These are phyloP conservation scores for Wallacemonas rigidus DNA, from an alignment of 208 protist species.

Conservation along the genomic window DNA sequence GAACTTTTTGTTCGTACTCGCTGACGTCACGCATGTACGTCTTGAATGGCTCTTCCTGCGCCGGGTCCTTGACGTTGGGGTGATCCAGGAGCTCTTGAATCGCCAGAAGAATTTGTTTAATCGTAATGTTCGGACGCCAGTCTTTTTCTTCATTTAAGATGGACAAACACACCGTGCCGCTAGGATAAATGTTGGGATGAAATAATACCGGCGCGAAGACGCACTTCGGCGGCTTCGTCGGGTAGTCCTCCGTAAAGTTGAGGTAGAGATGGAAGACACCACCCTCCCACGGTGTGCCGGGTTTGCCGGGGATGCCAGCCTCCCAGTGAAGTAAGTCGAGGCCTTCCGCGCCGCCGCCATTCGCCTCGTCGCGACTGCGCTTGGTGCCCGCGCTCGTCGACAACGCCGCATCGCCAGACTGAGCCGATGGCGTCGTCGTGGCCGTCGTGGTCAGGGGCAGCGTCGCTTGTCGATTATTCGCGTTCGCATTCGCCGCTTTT, in stretches of 20 bases:
- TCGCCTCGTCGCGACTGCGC: conserved; percentile 21
- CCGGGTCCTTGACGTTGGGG: conserved; percentile 98
- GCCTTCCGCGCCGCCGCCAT: conserved; percentile 46
- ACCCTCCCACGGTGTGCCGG: conserved; percentile 96
- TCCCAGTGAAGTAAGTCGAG: conserved; percentile 97
- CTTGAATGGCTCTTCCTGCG: conserved; percentile 96
- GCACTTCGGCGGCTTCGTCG: conserved; percentile 97
- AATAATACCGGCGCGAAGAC: conserved; percentile 97
- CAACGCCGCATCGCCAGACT: neutral
- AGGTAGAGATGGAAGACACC: conserved; percentile 95
- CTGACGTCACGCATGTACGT: conserved; percentile 82
- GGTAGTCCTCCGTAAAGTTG: conserved; percentile 98
- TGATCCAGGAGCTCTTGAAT: conserved; percentile 98
- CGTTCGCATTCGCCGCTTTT: conserved; percentile 9
- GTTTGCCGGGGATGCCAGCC: conserved; percentile 97
- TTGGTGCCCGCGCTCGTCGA: conserved; percentile 14
- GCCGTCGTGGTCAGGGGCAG: conserved; percentile 10
- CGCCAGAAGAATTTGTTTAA: conserved; percentile 99
- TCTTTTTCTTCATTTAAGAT: conserved; percentile 99
- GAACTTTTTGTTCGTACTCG: conserved; percentile 86
- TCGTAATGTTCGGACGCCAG: conserved; percentile 98
- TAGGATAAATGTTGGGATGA: conserved; percentile 99
- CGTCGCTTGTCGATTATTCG: conserved; percentile 17
- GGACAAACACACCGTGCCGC: conserved; percentile 98
- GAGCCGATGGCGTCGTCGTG: conserved; percentile 1